These are phyloP conservation scores for Dunaliella sp. DNA, from an alignment of 139 green algal genomes.

Conservation along the genomic window DNA sequence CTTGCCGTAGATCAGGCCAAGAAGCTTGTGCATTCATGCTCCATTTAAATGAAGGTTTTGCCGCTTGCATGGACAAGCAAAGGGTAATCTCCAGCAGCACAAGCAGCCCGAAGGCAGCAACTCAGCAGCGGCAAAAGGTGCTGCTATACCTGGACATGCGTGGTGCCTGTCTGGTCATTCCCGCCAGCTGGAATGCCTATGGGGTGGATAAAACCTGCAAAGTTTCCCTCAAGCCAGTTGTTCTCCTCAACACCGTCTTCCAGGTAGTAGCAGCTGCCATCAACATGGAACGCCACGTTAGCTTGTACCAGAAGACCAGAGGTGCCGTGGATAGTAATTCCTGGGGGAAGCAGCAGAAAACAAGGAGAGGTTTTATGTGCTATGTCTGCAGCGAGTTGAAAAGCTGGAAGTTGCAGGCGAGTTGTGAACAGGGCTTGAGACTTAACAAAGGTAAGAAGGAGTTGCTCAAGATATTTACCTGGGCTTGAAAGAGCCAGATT, in stretches of 20 bases:
- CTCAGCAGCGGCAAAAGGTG: constrained; percentile 23
- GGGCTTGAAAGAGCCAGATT: too few species aligned
- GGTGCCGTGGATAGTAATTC: constrained; percentile 45
- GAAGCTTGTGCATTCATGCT: too few species aligned
- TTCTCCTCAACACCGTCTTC: constrained; percentile 51
- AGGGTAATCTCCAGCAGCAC: neutral
- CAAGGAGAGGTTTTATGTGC: too few species aligned
- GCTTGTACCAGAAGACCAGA: constrained; percentile 29
- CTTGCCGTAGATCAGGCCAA: too few species aligned
- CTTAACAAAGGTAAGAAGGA: too few species aligned
- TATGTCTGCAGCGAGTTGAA: too few species aligned
- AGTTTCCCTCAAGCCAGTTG: constrained; percentile 57
- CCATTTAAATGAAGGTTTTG: too few species aligned
- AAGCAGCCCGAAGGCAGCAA: constrained; percentile 41
- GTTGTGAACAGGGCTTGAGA: too few species aligned
- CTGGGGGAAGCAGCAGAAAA: neutral
- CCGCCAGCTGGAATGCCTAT: constrained; percentile 46
- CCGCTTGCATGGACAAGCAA: neutral
- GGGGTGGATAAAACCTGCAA: constrained; percentile 51
- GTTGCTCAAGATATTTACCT: too few species aligned
- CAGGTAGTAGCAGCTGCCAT: constrained; percentile 38
- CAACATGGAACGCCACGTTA: constrained; percentile 56
- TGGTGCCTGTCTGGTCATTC: constrained; percentile 25
- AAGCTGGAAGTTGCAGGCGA: too few species aligned
- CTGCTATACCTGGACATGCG: constrained; percentile 34